Base-by-base conservation (phyloP, 371 early-diverging fungal species). In the Dichotomocladium elegans region DNA sequence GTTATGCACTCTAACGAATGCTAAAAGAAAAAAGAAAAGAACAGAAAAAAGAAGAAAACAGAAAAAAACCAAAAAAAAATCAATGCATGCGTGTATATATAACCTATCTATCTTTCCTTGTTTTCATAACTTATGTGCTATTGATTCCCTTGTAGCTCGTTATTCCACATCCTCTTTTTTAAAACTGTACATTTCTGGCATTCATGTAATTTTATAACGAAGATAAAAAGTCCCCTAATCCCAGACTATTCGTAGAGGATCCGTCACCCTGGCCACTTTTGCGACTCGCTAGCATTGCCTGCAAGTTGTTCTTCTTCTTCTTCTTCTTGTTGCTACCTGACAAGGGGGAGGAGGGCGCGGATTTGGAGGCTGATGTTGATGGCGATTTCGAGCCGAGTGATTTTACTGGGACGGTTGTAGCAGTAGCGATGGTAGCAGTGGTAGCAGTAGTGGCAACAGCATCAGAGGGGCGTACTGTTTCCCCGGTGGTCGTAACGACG, bases 281-380 rank as follows among this genome's bases (percentile, higher is more conserved):
- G 2, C 64, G 62, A 40, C 60, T 70, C 8, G 63, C 59, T 19
- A 71, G 29, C 41, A 76, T 41, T 9, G 68, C 66, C 21, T 70
- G 68, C 19, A 76, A 31, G 24, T 60, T 66, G 49, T 72, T 76
- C 66, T 76, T 76, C 42, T 70, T 72, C 7, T 33, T 29, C 26
- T 69, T 66, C 34, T 72, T 72, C 24, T 27, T 51, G 41, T 56
- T 29, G 15, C 33, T 48, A 11, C 24, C 41, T n/a, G 53, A n/a
- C 4, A 22, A 8, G 12, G 25, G 37, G 7, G 26, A 25, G 17
- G 10, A 14, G 9, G 17, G 11, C 9, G 11, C 33, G 9, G 29
- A 37, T 19, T 35, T n/a, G n/a, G n/a, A n/a, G n/a, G 49, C 17
- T 35, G 29, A 41, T 45, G 50, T 45, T 41, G 42, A 4, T 19